Evolutionary conservation across 495 filamentous ascomycete species (phyloP).

Genomic region (Podospora bellae-mahoneyi): DNA sequence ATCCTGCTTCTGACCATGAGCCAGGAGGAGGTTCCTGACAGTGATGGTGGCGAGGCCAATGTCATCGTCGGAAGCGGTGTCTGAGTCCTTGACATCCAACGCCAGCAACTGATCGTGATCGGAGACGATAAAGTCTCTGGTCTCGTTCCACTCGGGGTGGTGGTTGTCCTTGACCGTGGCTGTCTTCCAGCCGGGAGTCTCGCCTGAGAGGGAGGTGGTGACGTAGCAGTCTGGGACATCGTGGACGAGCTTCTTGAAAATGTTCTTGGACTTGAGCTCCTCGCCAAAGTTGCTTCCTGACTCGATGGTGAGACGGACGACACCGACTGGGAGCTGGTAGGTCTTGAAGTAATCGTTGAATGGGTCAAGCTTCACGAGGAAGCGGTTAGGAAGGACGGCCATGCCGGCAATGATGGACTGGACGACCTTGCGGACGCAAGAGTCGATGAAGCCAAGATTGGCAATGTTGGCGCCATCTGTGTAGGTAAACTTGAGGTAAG

Average conservation of each 20-base stretch:
- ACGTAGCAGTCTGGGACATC: constrained; percentile 42
- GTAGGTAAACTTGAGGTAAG: constrained; percentile 39
- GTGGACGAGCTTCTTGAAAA: constrained; percentile 33
- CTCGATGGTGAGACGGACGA: constrained; percentile 41
- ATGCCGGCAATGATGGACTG: constrained; percentile 39
- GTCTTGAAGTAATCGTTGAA: constrained; percentile 44
- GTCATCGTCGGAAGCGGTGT: constrained; percentile 39
- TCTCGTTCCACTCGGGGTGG: constrained; percentile 43
- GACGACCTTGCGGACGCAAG: constrained; percentile 35
- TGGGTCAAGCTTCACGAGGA: constrained; percentile 41
- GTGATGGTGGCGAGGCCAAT: constrained; percentile 39
- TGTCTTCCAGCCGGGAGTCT: constrained; percentile 39
- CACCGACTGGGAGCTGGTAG: constrained; percentile 39
- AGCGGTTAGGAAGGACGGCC: constrained; percentile 43
- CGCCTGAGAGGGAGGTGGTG: constrained; percentile 32
- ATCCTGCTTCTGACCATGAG: constrained; percentile 33
- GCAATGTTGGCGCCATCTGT: constrained; percentile 42
- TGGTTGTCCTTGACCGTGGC: constrained; percentile 34
- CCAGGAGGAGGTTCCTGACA: constrained; percentile 35
- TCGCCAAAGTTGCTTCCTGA: constrained; percentile 34
- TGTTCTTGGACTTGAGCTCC: constrained; percentile 24
- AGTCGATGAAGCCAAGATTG: constrained; percentile 36
- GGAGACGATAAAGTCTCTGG: constrained; percentile 38
- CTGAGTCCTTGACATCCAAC: constrained; percentile 39
- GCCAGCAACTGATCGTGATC: constrained; percentile 40